These are phyloP conservation scores for Pseudonitzschia pungens DNA, from an alignment of 108 stramenopile species.

Conservation along the genomic window DNA sequence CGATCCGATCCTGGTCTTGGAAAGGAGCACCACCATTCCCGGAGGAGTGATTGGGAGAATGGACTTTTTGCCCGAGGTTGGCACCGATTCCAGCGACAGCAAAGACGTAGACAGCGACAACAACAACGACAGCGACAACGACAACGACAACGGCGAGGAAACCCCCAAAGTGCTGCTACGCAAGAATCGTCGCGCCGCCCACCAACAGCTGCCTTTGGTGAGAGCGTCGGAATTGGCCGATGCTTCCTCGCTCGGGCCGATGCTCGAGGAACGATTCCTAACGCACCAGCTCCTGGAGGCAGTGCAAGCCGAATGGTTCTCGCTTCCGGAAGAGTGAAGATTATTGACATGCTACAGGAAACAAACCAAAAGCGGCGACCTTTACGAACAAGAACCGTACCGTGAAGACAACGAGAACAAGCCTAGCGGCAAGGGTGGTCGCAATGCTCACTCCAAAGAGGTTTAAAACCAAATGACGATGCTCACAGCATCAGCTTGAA, in stretches of 20 bases:
- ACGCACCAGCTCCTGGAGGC: constrained; percentile 1
- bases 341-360: no score
- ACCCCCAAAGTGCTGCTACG: not conserved
- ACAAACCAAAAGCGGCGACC: no score
- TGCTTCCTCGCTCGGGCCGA: not conserved
- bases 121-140: not conserved
- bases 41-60: constrained; percentile 1
- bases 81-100: not conserved
- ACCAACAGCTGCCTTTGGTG: not conserved
- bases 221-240: constrained; percentile 2
- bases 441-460: no score
- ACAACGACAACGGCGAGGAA: not conserved
- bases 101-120: not conserved
- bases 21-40: constrained; percentile 1
- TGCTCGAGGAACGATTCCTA: constrained; percentile 6
- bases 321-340: not conserved
- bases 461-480: no score
- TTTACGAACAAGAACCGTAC: no score
- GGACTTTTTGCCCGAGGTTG: constrained; percentile 1
- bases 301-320: not conserved
- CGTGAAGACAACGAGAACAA: no score
- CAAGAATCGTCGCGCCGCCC: not conserved
- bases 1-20: constrained; percentile 7
- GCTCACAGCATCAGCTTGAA: no score
- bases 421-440: no score